Percentiles rank a stretch among this genome's conserved stretches.
Conservation (phyloP, 164 flowering plant species). For the Santalum album region DNA sequence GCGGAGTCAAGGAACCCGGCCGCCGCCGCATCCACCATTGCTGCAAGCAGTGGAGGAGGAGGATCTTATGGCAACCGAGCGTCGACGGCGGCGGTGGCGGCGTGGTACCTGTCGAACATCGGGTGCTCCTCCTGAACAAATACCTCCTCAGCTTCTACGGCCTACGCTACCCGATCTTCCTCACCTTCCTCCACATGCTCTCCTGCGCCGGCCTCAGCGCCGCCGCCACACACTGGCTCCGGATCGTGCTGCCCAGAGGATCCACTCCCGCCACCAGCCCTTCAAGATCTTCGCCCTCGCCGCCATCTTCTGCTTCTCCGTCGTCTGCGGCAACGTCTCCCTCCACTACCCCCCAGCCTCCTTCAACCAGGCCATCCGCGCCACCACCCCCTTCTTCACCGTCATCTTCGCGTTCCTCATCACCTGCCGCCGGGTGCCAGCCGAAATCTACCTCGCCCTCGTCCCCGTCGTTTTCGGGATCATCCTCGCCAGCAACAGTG, state of each 20-base stretch:
- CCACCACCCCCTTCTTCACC: conserved; percentile 94
- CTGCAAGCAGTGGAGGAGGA: too few relatives aligned
- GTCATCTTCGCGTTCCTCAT: conserved; percentile 80
- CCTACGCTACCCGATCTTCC: conserved; percentile 79
- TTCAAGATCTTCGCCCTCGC: conserved; percentile 61
- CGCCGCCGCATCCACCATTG: conserved; percentile 7
- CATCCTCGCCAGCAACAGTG: conserved; percentile 77
- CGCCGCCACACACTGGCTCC: conserved; percentile 47
- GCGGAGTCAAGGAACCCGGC: conserved; percentile 41
- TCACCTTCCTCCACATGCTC: conserved; percentile 90
- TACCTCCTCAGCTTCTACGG: conserved; percentile 80
- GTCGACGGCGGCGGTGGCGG: conserved; percentile 47
- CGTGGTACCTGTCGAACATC: conserved; percentile 90
- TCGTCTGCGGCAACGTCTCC: conserved; percentile 87
- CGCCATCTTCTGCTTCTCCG: conserved; percentile 80
- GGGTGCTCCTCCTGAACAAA: conserved; percentile 90
- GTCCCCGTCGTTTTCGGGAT: conserved; percentile 88
- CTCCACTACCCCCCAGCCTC: conserved; percentile 78
- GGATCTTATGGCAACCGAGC: conserved; percentile 33
- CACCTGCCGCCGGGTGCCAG: conserved; percentile 69
- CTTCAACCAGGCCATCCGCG: conserved; percentile 89
- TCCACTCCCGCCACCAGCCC: conserved; percentile 57
- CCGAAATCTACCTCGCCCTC: conserved; percentile 58
- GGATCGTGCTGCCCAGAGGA: conserved; percentile 64
- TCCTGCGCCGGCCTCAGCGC: conserved; percentile 64